Evolutionary conservation across 805 yeast species (phyloP).

Genomic region (Lipomyces oligophaga): DNA sequence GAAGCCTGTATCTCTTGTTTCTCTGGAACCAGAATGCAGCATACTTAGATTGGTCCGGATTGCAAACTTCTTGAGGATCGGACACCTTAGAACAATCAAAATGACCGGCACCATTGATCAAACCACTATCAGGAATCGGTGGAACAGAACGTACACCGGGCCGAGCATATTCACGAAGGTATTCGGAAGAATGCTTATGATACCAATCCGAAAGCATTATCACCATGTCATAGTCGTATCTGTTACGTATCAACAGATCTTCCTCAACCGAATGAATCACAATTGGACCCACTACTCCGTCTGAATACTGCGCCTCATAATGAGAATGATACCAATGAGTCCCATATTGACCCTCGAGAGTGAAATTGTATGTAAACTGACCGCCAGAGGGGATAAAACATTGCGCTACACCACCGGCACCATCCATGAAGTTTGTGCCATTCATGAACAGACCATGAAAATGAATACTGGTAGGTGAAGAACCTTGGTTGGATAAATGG

Average conservation of each 20-base stretch:
- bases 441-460: constrained; percentile 51
- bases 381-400: constrained; percentile 47
- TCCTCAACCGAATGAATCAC: constrained; percentile 21
- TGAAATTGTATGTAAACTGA: constrained; percentile 44
- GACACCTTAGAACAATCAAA: constrained; percentile 8
- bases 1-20: constrained; percentile 12
- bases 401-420: constrained; percentile 50
- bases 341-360: constrained; percentile 43
- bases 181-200: constrained; percentile 5
- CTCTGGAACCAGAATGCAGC: constrained; percentile 8
- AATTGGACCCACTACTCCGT: constrained; percentile 61
- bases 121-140: constrained; percentile 9
- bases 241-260: neutral
- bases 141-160: constrained; percentile 37
- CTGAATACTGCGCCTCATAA: constrained; percentile 60
- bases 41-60: constrained; percentile 25
- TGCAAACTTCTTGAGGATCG: constrained; percentile 28
- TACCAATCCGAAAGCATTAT: constrained; percentile 15
- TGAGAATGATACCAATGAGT: constrained; percentile 59
- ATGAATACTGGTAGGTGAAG: constrained; percentile 44
- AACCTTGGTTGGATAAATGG: constrained; percentile 41
- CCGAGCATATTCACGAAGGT: constrained; percentile 28
- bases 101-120: constrained; percentile 16
- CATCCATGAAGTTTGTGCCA: constrained; percentile 49
- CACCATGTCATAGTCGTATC: constrained; percentile 18